phyloP scores from a whole-genome alignment of 306 rosid genomes.

The Calophaca sinica region DNA sequence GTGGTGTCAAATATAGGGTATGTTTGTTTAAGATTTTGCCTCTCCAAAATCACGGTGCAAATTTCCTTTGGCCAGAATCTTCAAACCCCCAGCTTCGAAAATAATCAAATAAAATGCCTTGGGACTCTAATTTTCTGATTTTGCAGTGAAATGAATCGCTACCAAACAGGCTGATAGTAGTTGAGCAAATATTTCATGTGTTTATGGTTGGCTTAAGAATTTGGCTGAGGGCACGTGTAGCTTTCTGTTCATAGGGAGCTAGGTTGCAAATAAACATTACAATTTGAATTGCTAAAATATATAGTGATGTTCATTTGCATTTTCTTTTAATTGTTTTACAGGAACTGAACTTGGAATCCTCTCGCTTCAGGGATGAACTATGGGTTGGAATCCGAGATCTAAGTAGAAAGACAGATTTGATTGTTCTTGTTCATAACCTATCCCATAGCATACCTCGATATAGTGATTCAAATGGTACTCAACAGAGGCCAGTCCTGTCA shows the following conservation, averaged over 20 bases:
- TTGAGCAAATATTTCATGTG: conserved; percentile 10
- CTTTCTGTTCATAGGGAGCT: conserved; percentile 21
- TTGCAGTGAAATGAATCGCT: no score
- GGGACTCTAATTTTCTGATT: no score
- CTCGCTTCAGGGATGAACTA: conserved; percentile 80
- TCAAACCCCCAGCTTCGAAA: no score
- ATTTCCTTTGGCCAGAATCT: no score
- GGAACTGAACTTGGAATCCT: conserved; percentile 75
- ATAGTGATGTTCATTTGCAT: conserved; percentile 17
- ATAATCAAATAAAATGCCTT: no score
- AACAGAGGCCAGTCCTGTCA: conserved; percentile 78
- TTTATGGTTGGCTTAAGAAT: conserved; percentile 30
- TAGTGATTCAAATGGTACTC: conserved; percentile 59
- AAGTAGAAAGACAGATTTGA: conserved; percentile 81
- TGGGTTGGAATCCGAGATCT: conserved; percentile 93
- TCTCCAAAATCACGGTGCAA: no score
- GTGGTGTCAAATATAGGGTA: not conserved
- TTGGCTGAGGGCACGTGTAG: not conserved
- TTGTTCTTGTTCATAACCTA: conserved; percentile 91
- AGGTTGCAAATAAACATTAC: conserved; percentile 24
- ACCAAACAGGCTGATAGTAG: not conserved
- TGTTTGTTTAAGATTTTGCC: no score
- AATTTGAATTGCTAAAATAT: conserved; percentile 4
- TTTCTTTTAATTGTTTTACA: conserved; percentile 45
- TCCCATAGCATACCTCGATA: conserved; percentile 88